Conservation (phyloP, 2,329 filamentous ascomycete species). For the Thermomyces lanuginosus region DNA sequence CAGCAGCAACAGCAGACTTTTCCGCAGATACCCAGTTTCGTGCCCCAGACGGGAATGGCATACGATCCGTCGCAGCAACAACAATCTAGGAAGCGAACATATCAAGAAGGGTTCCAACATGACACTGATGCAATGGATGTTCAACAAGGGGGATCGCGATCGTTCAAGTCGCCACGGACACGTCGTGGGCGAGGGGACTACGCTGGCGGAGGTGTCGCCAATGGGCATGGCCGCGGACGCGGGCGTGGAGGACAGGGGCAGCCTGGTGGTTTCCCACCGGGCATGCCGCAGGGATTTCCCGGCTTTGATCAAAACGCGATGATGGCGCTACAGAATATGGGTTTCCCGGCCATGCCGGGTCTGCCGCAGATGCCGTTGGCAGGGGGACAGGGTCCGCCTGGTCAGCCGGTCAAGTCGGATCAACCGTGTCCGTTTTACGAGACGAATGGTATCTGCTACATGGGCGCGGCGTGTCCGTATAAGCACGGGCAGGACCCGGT, state of each 20-base stretch:
- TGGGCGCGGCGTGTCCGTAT: conserved; percentile 40
- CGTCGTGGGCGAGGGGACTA: conserved; percentile 28
- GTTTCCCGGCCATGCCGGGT: conserved; percentile 33
- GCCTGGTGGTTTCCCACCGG: conserved; percentile 14
- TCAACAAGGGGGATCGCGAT: conserved; percentile 27
- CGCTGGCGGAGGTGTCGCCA: conserved; percentile 13
- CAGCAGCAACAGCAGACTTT: conserved; percentile 12
- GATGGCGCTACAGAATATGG: conserved; percentile 37
- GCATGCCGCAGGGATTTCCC: conserved; percentile 31
- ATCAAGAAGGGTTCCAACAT: conserved; percentile 33
- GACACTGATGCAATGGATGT: conserved; percentile 28
- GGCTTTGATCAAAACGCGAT: conserved; percentile 40
- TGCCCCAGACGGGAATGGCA: conserved; percentile 9
- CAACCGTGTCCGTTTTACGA: conserved; percentile 42
- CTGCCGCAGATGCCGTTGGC: conserved; percentile 28
- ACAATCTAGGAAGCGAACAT: conserved; percentile 36
- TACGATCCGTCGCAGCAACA: conserved; percentile 11
- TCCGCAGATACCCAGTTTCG: conserved; percentile 9
- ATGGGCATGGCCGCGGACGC: too few relatives aligned
- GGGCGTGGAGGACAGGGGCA: too few relatives aligned
- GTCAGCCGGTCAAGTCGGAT: conserved; percentile 18
- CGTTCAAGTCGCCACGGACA: conserved; percentile 30
- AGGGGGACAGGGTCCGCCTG: conserved; percentile 14
- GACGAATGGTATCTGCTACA: conserved; percentile 40
- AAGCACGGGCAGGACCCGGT: conserved; percentile 36